phyloP scores from a whole-genome alignment of 495 filamentous ascomycete genomes.

The Lasiosphaeria miniovina region DNA sequence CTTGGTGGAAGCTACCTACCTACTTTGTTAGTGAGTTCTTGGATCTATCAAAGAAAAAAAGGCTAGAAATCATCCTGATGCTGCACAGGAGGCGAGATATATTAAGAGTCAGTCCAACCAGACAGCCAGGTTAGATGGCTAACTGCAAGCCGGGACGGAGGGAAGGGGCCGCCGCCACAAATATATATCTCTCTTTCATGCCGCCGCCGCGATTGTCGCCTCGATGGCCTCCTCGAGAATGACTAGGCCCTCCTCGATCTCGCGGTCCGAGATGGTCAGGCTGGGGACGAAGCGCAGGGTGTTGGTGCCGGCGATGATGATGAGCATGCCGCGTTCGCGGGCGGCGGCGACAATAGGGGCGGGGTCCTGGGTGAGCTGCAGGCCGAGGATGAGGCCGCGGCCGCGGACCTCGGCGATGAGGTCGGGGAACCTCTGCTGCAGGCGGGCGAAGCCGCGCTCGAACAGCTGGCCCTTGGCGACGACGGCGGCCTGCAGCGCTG shows the following conservation, averaged over 20 bases:
- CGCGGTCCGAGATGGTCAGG: slow-evolving; percentile 68
- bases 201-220: slow-evolving; percentile 20
- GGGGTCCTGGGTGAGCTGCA: slow-evolving; percentile 74
- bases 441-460: slow-evolving; percentile 54
- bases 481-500: slow-evolving; percentile 62
- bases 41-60: too few relatives aligned
- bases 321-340: slow-evolving; percentile 79
- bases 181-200: not conserved
- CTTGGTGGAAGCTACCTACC: too few relatives aligned
- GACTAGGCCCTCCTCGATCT: slow-evolving; percentile 70
- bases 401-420: slow-evolving; percentile 77
- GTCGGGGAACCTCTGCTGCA: slow-evolving; percentile 66
- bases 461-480: slow-evolving; percentile 64
- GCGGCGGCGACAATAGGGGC: slow-evolving; percentile 73
- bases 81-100: not conserved
- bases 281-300: slow-evolving; percentile 85
- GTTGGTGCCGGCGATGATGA: slow-evolving; percentile 90
- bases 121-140: too few relatives aligned
- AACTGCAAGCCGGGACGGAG: too few relatives aligned
- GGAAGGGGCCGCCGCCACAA: not conserved
- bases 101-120: too few relatives aligned
- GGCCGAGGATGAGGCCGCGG: slow-evolving; percentile 75
- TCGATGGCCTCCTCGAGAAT: slow-evolving; percentile 76
- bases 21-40: too few relatives aligned
- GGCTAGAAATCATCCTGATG: not conserved